Conservation (phyloP, 148 eudicot genomes). For the Polygonum aviculare region DNA sequence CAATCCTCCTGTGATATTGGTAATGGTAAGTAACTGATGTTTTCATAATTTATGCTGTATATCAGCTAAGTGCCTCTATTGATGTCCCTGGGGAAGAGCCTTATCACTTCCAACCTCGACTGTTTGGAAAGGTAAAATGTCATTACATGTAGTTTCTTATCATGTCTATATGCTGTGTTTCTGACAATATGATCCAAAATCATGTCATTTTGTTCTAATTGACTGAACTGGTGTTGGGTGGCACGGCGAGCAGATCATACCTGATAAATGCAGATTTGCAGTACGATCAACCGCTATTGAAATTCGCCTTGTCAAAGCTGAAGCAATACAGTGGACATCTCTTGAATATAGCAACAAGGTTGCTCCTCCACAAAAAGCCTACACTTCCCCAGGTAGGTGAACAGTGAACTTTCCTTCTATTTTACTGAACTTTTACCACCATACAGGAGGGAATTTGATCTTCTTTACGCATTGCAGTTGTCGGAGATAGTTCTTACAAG, state of each 20-base stretch:
- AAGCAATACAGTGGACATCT: constrained; percentile 65
- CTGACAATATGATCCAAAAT: not conserved
- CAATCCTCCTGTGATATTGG: not conserved
- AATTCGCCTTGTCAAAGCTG: constrained; percentile 88
- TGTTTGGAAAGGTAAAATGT: constrained; percentile 69
- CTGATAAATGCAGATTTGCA: constrained; percentile 59
- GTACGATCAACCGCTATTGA: constrained; percentile 81
- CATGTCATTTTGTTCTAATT: not conserved
- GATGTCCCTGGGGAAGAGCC: constrained; percentile 77
- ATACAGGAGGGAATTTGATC: not conserved
- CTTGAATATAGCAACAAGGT: constrained; percentile 53
- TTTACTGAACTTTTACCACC: not conserved
- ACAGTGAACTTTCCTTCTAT: not conserved
- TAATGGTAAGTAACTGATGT: not conserved
- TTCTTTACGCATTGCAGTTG: not conserved
- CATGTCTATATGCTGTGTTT: not conserved
- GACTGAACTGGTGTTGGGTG: constrained; percentile 2
- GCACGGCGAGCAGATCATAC: constrained; percentile 49
- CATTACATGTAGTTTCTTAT: not conserved
- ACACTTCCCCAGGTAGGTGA: constrained; percentile 45
- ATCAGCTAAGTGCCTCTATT: constrained; percentile 78
- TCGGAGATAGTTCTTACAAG: constrained; percentile 33
- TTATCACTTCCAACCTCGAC: constrained; percentile 64
- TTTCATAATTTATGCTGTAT: constrained; percentile 8
- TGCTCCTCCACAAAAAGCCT: constrained; percentile 35